Base-by-base conservation (phyloP, 345 rosid genomes). In the Schrenkiella parvula region DNA sequence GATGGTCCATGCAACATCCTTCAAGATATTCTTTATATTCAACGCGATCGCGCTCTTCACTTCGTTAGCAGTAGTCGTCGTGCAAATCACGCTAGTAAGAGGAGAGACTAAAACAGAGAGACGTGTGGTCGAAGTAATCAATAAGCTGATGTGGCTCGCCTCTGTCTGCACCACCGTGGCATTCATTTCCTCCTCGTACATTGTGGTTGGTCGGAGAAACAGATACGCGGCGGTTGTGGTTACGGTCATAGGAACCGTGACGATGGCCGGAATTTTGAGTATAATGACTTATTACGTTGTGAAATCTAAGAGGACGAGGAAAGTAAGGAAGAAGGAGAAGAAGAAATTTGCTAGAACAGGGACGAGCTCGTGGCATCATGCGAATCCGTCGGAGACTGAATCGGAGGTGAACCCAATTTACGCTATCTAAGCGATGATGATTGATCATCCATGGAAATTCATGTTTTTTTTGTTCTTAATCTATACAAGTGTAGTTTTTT, bases 111-210 rank as follows among this genome's bases (percentile, higher is more conserved):
- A 89, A 50, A 55, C 97, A 0, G 96, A 88, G 68, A 87, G 93
- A 77, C 84, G 82, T 72, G 95, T 95, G 3, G 85, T 90, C 63
- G 89, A 87, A 73, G 84, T 89, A 62, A 95, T 91, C 68, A 95
- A 95, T 68, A 95, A 95, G 76, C 73, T 91, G 66, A 88, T 91
- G 98, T 95, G 99, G 98, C 70, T 95, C 21, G 99, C 99, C 8
- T 89, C 98, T 44, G 91, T 88, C 26, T 91, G 90, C 85, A 91
- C 93, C 28, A 80, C 89, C 0, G 88, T 91, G 31, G 89, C 96
- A 0, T 95, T 89, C 38, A 82, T 85, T 22, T 83, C 99, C 8
- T 86, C 95, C 1, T 83, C 98, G 3, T 91, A 89, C 66, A 95
- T 89, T 58, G 96, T 95, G 48, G 90, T 88, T 6, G 97, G 99